phyloP scores from a whole-genome alignment of 2,329 filamentous ascomycete species.

The Fusarium torreyae region DNA sequence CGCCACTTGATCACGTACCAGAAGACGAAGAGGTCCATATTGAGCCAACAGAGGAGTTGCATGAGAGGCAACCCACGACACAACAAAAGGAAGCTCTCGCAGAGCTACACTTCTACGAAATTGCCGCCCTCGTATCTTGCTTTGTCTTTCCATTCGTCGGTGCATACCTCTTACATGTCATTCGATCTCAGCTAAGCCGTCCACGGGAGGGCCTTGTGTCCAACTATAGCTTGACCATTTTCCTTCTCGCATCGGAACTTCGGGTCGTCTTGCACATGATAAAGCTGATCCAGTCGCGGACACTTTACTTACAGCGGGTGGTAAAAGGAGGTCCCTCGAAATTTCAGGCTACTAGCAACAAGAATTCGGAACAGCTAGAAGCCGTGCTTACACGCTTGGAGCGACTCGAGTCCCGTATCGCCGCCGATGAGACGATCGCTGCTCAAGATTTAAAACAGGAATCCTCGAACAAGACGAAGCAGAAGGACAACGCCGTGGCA shows the following conservation, averaged over 20 bases:
- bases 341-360: constrained; percentile 50
- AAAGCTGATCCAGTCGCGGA: constrained; percentile 83
- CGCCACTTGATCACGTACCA: constrained; percentile 60
- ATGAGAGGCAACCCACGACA: constrained; percentile 27
- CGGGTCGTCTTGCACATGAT: constrained; percentile 86
- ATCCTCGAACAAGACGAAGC: constrained; percentile 54
- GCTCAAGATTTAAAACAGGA: constrained; percentile 53
- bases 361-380: constrained; percentile 61
- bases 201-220: constrained; percentile 90
- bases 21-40: constrained; percentile 55
- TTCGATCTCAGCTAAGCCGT: constrained; percentile 84
- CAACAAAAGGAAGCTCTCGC: constrained; percentile 62
- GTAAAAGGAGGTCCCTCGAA: constrained; percentile 69
- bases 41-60: constrained; percentile 35
- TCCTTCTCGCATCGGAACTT: constrained; percentile 88
- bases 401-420: constrained; percentile 73
- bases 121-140: constrained; percentile 81
- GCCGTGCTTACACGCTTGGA: constrained; percentile 77
- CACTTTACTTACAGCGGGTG: constrained; percentile 83
- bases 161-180: constrained; percentile 86
- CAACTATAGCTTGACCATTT: constrained; percentile 93
- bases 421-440: constrained; percentile 46
- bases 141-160: constrained; percentile 84
- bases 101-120: constrained; percentile 82
- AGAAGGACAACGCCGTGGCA: constrained; percentile 62